Evolutionary conservation across 805 yeast species (phyloP).

Genomic region (Candida jianshihensis): DNA sequence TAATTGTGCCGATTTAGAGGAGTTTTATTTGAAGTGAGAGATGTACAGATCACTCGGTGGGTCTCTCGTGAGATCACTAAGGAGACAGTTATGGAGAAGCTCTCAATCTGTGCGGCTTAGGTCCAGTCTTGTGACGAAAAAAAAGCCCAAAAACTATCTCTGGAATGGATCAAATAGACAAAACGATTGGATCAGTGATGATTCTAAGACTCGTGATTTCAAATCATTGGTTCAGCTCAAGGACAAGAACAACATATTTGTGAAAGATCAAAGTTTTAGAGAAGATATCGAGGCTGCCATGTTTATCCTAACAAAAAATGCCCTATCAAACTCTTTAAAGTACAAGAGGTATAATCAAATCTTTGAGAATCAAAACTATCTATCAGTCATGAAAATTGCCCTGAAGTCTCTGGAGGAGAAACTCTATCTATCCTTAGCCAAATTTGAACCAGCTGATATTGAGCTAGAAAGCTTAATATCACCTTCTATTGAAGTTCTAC

Average conservation of each 20-base stretch:
- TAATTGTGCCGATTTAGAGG: too few relatives aligned
- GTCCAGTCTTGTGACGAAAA: too few relatives aligned
- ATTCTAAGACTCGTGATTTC: not conserved
- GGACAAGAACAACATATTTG: not conserved
- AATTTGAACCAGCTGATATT: not conserved
- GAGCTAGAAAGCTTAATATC: conserved; percentile 2
- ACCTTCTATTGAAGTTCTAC: conserved; percentile 4
- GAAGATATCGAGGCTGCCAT: not conserved
- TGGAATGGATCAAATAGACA: not conserved
- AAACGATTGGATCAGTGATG: not conserved
- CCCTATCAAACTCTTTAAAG: not conserved
- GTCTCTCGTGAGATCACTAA: too few relatives aligned
- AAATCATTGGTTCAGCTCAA: not conserved
- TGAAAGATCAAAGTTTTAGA: not conserved
- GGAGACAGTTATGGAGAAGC: too few relatives aligned
- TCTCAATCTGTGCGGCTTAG: not conserved
- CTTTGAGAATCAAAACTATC: not conserved
- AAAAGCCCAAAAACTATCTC: not conserved
- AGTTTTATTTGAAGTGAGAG: too few relatives aligned
- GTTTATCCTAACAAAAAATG: not conserved
- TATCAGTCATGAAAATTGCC: not conserved
- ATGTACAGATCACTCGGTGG: too few relatives aligned
- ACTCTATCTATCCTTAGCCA: not conserved
- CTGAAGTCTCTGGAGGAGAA: conserved; percentile 2
- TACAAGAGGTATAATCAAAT: not conserved